Percentiles rank a stretch among this genome's conserved stretches.
phyloP scores from a whole-genome alignment of 176 grass and related monocot genomes.

The Neostapfia colusana region DNA sequence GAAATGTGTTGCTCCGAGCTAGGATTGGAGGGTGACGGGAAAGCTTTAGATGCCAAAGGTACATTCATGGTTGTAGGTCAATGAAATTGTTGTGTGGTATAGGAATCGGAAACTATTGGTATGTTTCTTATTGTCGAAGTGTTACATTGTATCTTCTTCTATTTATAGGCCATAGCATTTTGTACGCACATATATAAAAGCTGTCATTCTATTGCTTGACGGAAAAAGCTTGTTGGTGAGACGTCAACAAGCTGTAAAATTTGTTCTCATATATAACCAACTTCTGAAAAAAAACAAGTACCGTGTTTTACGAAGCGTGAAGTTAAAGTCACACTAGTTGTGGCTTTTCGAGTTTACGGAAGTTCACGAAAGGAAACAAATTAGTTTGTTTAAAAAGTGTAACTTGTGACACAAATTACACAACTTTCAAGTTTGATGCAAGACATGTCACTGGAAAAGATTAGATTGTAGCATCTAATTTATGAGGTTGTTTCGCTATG shows the following conservation, averaged over 20 bases:
- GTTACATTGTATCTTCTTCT: neutral
- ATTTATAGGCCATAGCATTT: constrained; percentile 12
- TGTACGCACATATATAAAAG: neutral
- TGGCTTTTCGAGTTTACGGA: too few relatives aligned
- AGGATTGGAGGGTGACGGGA: neutral
- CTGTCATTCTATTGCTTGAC: neutral
- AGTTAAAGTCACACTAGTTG: neutral
- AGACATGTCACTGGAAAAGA: neutral
- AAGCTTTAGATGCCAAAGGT: constrained; percentile 44
- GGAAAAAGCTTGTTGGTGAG: neutral
- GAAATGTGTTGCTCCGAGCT: neutral
- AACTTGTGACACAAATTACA: too few relatives aligned
- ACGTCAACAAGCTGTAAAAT: neutral
- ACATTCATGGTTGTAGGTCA: constrained; percentile 32
- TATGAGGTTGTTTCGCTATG: neutral
- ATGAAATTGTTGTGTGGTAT: neutral
- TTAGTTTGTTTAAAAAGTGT: too few relatives aligned
- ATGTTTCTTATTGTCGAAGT: neutral
- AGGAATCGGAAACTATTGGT: neutral
- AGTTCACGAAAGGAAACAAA: too few relatives aligned
- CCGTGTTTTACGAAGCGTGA: neutral
- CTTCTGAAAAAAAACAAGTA: neutral
- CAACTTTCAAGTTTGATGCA: neutral
- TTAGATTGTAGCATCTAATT: neutral
- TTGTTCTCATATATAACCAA: neutral